These are phyloP conservation scores for Penicillium sp. DNA, from an alignment of 2,329 filamentous ascomycete species.

Conservation along the genomic window DNA sequence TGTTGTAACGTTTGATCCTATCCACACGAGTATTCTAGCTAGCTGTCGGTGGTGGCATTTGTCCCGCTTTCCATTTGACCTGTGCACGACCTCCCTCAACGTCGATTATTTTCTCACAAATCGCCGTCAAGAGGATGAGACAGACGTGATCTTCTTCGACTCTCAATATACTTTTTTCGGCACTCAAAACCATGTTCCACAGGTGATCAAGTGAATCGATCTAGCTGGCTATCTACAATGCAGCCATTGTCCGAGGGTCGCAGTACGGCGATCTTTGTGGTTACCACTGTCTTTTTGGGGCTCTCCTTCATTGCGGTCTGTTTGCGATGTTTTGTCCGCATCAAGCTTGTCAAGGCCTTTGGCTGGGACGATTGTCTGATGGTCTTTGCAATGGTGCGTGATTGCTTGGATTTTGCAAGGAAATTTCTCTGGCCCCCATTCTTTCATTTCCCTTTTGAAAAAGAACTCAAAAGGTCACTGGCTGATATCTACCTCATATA, in stretches of 20 bases:
- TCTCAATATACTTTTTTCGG: too few species aligned
- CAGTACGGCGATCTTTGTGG: slow-evolving; percentile 29
- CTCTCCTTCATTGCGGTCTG: slow-evolving; percentile 30
- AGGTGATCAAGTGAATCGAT: too few species aligned
- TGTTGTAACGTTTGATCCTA: slow-evolving; percentile 11
- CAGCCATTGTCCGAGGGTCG: slow-evolving; percentile 24
- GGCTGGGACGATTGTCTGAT: slow-evolving; percentile 36
- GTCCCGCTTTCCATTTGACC: too few species aligned
- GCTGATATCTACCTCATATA: not conserved
- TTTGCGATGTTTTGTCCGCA: slow-evolving; percentile 33
- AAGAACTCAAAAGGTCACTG: not conserved
- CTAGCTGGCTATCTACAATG: slow-evolving; percentile 14
- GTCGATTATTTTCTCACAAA: too few species aligned
- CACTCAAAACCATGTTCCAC: not conserved
- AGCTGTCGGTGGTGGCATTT: too few species aligned
- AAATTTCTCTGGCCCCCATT: not conserved
- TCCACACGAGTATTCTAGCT: too few species aligned
- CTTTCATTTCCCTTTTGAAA: too few species aligned
- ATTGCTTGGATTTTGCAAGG: not conserved
- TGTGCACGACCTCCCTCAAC: too few species aligned
- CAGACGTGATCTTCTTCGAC: too few species aligned
- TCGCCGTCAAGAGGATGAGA: too few species aligned
- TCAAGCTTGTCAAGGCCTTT: slow-evolving; percentile 31
- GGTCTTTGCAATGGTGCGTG: slow-evolving; percentile 32
- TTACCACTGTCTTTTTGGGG: slow-evolving; percentile 28